Base-by-base conservation (phyloP, 2,329 filamentous ascomycete genomes). In the Aureobasidium sp. region DNA sequence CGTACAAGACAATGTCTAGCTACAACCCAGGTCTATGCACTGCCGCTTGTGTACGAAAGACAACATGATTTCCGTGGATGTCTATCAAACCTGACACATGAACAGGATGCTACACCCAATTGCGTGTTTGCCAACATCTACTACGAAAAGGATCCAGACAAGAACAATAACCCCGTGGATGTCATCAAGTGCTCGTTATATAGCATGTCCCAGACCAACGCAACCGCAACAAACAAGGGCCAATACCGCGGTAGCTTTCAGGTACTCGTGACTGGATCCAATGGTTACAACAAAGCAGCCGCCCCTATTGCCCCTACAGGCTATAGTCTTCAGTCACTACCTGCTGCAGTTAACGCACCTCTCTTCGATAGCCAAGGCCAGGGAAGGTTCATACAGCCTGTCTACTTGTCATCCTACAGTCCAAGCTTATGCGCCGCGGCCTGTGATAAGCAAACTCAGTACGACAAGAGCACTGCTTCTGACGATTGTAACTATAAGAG, bases 141-240 rank as follows among this genome's bases (percentile, higher is more conserved):
- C 25, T 47, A 47, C 27, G 44, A 47, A 15, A 47, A 47, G 44
- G 44, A 47, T 47, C 44, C 44, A 27, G 44, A 47, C 44, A 47
- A 29, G 21, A 47, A 47, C 44, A 47, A 47, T n/a, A 47, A 47
- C 27, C 44, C 44, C 10, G 44, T 47, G 15, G 44, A 47, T 25
- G 44, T 47, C 44, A 47, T 47, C n/a, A 47, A 47, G 44, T 47
- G 44, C 27, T n/a, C 44, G 15, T 29, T 47, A 3, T 47, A 47
- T n/a, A 47, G 44, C 44, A 47, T 47, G 44, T 6, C 44, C 4
- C 44, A 47, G 44, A 47, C 44, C 44, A 47, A 47, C 15, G 27
- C 15, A 13, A 47, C 44, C 21, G 44, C 44, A 3, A 71, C 55
- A 9, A 41, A 41, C 37, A n/a, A 16, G 6, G 37, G 37, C 37